Evolutionary conservation across 352 stramenopile species (phyloP), one percentile per base, ranked within the genome.

Genomic region (Phytophthora pini): DNA sequence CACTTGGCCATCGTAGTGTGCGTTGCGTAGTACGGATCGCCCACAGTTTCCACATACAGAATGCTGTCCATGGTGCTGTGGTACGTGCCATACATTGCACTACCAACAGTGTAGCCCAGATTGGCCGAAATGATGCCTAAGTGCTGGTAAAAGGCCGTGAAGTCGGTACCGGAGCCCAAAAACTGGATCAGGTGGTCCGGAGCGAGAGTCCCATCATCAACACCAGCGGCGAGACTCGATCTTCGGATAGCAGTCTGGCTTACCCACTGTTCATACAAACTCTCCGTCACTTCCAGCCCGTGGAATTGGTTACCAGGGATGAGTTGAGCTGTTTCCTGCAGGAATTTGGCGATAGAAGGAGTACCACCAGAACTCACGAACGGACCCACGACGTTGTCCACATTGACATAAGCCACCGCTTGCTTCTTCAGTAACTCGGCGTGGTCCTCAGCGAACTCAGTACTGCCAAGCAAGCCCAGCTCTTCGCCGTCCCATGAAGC

Each of bases 31-130:
- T 69, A 60, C 34, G 86, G 84, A 43, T 95, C 82, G 32, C 84
- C 56, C 72, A 79, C 47, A 34, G 80, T 58, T 88, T 84, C 47
- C 77, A 77, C 22, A 56, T 87, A 97, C 45, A 44, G 65, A 56
- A 95, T 82, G 34, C 78, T 94, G 62, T 97, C 89, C 77, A 96
- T 97, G 20, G 83, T 79, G 56, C 77, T 92, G 65, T 97, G 91
- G 63, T 97, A 96, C 32, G 81, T 74, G 26, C 88, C 89, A 59
- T 94, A 93, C 15, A 53, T 61, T 2, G 54, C 45, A 13, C 22
- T 66, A 7, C 58, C 32, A 9, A 79, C 13, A 2, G 38, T 61
- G 53, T 72, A 81, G 29, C 61, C 70, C 22, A 81, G 27, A 39
- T 73, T 72, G n/a, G 67, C 77, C 13, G 79, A 93, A 17, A 87